Evolutionary conservation across 73 alveolate genomes (phyloP).

Genomic region (Durusdinium trenchii): DNA sequence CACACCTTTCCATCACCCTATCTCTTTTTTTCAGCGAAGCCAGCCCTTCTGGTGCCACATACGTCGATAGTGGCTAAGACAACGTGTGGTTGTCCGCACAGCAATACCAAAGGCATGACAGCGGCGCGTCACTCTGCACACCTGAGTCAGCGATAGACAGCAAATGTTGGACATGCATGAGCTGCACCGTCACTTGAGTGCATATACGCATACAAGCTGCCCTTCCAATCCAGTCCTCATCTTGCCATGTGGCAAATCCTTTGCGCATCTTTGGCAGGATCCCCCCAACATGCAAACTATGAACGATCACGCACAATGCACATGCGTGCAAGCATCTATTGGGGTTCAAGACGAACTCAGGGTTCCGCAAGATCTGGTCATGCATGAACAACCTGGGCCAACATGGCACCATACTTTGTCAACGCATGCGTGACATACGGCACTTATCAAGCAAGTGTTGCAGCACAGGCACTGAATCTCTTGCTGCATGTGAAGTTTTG

Average conservation of each 20-base stretch:
- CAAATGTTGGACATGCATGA: neutral
- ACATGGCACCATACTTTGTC: neutral
- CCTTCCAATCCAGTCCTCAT: constrained; percentile 25
- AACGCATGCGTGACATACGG: too few species aligned
- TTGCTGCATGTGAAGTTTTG: constrained; percentile 32
- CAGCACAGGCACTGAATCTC: neutral
- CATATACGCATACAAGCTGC: neutral
- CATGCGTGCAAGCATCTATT: neutral
- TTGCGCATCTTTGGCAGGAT: neutral
- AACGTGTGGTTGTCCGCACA: constrained; percentile 2
- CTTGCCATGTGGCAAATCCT: constrained; percentile 33
- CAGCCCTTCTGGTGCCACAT: constrained; percentile 9
- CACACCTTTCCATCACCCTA: neutral
- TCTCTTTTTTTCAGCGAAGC: neutral
- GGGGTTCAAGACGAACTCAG: neutral
- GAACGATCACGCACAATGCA: neutral
- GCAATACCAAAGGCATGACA: constrained; percentile 10
- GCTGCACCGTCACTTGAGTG: too few species aligned
- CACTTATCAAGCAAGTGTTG: neutral
- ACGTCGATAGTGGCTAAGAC: constrained; percentile 15
- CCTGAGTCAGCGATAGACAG: neutral
- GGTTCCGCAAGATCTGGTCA: neutral
- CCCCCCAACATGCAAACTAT: neutral
- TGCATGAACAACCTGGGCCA: neutral
- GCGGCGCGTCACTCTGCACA: neutral